These are phyloP conservation scores for Cercophora newfieldiana DNA, from an alignment of 495 filamentous ascomycete genomes.

Conservation along the genomic window DNA sequence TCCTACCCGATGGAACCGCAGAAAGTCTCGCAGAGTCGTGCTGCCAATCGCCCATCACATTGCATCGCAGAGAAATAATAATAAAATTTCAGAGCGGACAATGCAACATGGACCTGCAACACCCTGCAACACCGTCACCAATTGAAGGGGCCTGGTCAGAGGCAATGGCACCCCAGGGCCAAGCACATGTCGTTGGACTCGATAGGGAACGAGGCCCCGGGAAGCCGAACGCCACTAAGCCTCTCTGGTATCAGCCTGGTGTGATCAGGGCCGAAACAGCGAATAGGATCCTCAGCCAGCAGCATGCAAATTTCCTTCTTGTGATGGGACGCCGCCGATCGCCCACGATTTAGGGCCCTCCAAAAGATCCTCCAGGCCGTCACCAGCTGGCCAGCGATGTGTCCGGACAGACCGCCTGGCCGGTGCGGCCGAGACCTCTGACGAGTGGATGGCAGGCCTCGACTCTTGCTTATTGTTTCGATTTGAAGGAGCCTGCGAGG, in stretches of 20 bases:
- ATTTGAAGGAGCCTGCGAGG: not conserved
- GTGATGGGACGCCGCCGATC: constrained; percentile 37
- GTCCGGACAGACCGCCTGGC: not conserved
- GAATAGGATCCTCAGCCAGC: constrained; percentile 31
- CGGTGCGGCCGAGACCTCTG: not conserved
- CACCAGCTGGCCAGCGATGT: constrained; percentile 12
- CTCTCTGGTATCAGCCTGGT: constrained; percentile 24
- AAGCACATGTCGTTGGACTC: constrained; percentile 16
- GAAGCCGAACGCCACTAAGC: constrained; percentile 21
- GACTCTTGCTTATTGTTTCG: not conserved
- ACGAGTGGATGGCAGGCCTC: not conserved
- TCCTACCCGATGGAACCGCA: not conserved
- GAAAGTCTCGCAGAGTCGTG: not conserved
- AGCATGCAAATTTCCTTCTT: constrained; percentile 33
- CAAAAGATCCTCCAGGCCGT: constrained; percentile 14
- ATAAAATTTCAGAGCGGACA: constrained; percentile 16
- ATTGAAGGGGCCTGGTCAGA: constrained; percentile 12
- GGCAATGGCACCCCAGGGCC: constrained; percentile 3
- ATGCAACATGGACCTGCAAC: constrained; percentile 23
- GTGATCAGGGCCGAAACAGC: constrained; percentile 26
- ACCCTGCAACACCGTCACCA: constrained; percentile 19
- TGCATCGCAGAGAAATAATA: constrained; percentile 5
- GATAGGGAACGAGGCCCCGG: constrained; percentile 22
- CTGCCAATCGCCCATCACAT: constrained; percentile 10
- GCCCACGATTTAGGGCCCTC: constrained; percentile 12